A percentile compares a stretch with the other conserved stretches of the same genome.
phyloP scores from a whole-genome alignment of 352 stramenopile genomes.

The Phytopythium litorale region DNA sequence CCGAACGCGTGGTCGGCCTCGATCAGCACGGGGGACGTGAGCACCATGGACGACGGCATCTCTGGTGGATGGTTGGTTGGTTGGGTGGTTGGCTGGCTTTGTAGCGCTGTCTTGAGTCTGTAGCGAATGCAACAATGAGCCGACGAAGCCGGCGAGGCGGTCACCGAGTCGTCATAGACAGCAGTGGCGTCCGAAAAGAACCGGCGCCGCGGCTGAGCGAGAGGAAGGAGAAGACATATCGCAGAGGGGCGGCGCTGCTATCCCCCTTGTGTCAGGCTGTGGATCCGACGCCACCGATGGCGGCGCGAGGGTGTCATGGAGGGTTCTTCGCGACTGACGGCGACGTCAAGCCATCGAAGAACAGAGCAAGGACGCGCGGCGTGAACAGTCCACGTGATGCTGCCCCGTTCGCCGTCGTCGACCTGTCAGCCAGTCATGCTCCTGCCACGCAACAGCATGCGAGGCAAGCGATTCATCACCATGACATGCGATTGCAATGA shows the following conservation, averaged over 20 bases:
- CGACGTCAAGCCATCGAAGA: background rate
- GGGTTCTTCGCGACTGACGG: background rate
- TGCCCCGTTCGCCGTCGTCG: background rate
- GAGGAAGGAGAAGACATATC: background rate
- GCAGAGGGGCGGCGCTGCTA: background rate
- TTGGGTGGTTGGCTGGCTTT: background rate
- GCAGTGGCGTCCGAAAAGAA: background rate
- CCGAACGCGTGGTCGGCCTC: constrained; percentile 3
- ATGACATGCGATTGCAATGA: background rate
- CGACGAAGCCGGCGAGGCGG: background rate
- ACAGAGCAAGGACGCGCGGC: constrained; percentile 2
- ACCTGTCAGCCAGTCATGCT: background rate
- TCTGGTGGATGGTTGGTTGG: background rate
- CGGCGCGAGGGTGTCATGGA: background rate
- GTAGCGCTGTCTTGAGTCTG: background rate
- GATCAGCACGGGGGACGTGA: constrained; percentile 4
- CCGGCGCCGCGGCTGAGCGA: background rate
- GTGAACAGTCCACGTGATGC: background rate
- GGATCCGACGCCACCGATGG: background rate
- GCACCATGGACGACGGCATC: background rate
- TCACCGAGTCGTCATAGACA: background rate
- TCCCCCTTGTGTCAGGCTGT: background rate
- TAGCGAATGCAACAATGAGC: constrained; percentile 2
- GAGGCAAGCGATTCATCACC: background rate
- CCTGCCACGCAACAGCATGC: background rate